These are phyloP conservation scores for Phlebiopsis gigantea DNA, from an alignment of 768 basidiomycete species.

Conservation along the genomic window DNA sequence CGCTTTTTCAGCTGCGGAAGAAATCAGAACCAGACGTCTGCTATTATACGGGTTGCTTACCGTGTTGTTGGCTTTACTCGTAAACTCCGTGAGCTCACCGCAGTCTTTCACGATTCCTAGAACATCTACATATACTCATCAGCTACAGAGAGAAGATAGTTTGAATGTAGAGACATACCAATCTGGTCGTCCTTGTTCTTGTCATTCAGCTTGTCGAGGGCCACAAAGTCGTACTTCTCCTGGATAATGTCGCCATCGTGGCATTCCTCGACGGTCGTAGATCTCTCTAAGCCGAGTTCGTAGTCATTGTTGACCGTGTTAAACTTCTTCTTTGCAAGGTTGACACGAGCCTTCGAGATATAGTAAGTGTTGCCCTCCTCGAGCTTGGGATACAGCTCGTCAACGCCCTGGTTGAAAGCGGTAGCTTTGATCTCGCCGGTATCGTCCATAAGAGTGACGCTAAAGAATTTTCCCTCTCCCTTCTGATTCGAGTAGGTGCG, in stretches of 20 bases:
- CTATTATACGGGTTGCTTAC: slow-evolving; percentile 24
- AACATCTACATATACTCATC: slow-evolving; percentile 55
- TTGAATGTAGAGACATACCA: slow-evolving; percentile 41
- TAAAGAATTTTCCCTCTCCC: slow-evolving; percentile 96
- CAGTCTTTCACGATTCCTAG: slow-evolving; percentile 83
- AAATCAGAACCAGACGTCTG: slow-evolving; percentile 2
- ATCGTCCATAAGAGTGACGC: slow-evolving; percentile 90
- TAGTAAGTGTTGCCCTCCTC: slow-evolving; percentile 92
- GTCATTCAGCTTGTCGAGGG: slow-evolving; percentile 55
- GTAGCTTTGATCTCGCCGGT: slow-evolving; percentile 89
- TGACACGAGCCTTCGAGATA: slow-evolving; percentile 85
- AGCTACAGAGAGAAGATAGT: not conserved
- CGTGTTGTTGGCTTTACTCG: slow-evolving; percentile 61
- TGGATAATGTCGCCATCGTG: slow-evolving; percentile 72
- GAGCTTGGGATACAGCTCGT: slow-evolving; percentile 76
- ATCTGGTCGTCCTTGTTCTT: slow-evolving; percentile 76
- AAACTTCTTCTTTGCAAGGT: slow-evolving; percentile 97
- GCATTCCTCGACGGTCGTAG: slow-evolving; percentile 88
- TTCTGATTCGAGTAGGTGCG: slow-evolving; percentile 82
- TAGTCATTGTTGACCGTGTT: slow-evolving; percentile 88
- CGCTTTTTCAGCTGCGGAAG: slow-evolving; percentile 71
- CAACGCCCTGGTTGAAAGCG: slow-evolving; percentile 82
- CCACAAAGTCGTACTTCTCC: slow-evolving; percentile 79
- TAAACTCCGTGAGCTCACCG: slow-evolving; percentile 62
- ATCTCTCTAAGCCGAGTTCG: slow-evolving; percentile 80